A percentile compares a stretch with the other conserved stretches of the same genome.
Conservation (phyloP, 352 stramenopile species). For the Pythium graminicola region DNA sequence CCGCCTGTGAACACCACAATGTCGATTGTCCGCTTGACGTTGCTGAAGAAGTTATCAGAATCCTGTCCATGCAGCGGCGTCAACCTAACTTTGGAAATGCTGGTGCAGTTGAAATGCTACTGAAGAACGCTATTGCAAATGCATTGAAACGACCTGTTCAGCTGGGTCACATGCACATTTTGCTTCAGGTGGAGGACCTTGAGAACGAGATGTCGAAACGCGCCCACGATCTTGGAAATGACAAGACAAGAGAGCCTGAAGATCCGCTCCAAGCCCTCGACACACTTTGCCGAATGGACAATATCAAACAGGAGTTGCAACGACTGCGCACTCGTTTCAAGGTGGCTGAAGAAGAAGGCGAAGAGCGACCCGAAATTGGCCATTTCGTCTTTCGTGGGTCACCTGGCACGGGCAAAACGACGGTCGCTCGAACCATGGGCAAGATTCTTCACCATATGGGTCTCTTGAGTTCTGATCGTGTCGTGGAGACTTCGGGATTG, state of each 20-base stretch:
- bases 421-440: slow-evolving; percentile 88
- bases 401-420: slow-evolving; percentile 86
- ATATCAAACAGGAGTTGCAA: slow-evolving; percentile 45
- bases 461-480: slow-evolving; percentile 86
- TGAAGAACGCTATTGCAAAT: slow-evolving; percentile 71
- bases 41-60: slow-evolving; percentile 40
- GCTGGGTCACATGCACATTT: slow-evolving; percentile 27
- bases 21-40: slow-evolving; percentile 49
- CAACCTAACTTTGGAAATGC: slow-evolving; percentile 89
- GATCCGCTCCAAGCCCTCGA: slow-evolving; percentile 47
- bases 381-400: slow-evolving; percentile 88
- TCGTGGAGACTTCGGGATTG: slow-evolving; percentile 84
- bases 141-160: slow-evolving; percentile 43
- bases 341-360: slow-evolving; percentile 63
- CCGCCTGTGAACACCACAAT: slow-evolving; percentile 41
- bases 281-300: slow-evolving; percentile 51
- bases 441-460: slow-evolving; percentile 92
- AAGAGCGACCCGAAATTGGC: slow-evolving; percentile 45
- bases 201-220: slow-evolving; percentile 35
- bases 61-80: slow-evolving; percentile 58
- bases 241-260: slow-evolving; percentile 10
- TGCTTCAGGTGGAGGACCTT: slow-evolving; percentile 47
- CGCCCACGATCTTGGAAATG: slow-evolving; percentile 13
- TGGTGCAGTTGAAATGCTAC: slow-evolving; percentile 73
- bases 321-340: slow-evolving; percentile 53